phyloP scores from a whole-genome alignment of 768 basidiomycete genomes.

The Mrakia hoshinonis region DNA sequence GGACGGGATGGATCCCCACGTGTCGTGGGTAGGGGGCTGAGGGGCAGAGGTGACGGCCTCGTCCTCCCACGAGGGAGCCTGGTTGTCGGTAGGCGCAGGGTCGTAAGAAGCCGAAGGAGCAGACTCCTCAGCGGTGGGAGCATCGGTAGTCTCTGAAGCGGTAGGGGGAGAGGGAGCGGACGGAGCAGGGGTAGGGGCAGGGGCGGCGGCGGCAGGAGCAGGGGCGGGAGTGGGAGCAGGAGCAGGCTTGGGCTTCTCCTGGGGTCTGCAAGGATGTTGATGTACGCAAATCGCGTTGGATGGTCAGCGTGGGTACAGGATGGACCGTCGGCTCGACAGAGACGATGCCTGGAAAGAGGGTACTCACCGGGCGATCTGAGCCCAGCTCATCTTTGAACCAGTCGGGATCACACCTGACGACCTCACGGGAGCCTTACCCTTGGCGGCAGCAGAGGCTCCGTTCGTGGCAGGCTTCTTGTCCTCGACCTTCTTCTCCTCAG shows the following conservation, averaged over 20 bases:
- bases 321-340: neutral
- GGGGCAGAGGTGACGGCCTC: slow-evolving; percentile 30
- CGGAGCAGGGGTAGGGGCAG: slow-evolving; percentile 30
- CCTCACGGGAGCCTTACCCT: slow-evolving; percentile 27
- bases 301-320: neutral
- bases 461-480: slow-evolving; percentile 10
- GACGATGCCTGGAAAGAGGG: neutral
- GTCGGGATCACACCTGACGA: slow-evolving; percentile 30
- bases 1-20: slow-evolving; percentile 27
- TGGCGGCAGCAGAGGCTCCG: slow-evolving; percentile 20
- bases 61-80: slow-evolving; percentile 16
- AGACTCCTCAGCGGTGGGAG: slow-evolving; percentile 31
- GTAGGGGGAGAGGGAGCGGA: slow-evolving; percentile 32
- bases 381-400: slow-evolving; percentile 41
- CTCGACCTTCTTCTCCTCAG: slow-evolving; percentile 20
- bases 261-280: slow-evolving; percentile 12
- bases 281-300: neutral
- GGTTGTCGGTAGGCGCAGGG: slow-evolving; percentile 27
- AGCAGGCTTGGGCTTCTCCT: slow-evolving; percentile 35
- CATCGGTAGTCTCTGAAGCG: too few relatives aligned
- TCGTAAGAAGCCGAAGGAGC: slow-evolving; percentile 37
- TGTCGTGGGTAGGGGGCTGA: slow-evolving; percentile 32
- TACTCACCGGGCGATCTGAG: slow-evolving; percentile 43
- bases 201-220: slow-evolving; percentile 24
- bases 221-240: slow-evolving; percentile 31